Conservation (phyloP, 2,329 filamentous ascomycete genomes). For the Talaromyces sp. region DNA sequence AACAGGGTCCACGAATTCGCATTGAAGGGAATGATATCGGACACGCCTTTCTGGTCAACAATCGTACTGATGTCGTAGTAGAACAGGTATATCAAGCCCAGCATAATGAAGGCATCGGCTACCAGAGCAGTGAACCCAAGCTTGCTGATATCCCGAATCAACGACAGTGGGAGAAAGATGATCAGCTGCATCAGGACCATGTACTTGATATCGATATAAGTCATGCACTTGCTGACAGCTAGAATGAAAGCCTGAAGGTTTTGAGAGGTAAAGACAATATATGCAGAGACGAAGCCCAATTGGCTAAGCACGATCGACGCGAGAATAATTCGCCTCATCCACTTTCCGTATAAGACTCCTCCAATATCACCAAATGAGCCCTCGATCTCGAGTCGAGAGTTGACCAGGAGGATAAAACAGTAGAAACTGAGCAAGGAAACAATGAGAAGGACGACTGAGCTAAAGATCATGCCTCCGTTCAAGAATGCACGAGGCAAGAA, state of each 20-base stretch:
- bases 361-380: constrained; percentile 99
- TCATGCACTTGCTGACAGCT: constrained; percentile 82
- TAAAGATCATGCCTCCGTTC: constrained; percentile 97
- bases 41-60: constrained; percentile 62
- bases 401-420: constrained; percentile 91
- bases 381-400: constrained; percentile 75
- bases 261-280: constrained; percentile 94
- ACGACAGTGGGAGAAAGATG: constrained; percentile 88
- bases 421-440: constrained; percentile 90
- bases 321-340: constrained; percentile 83
- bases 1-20: constrained; percentile 90
- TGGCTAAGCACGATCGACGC: constrained; percentile 91
- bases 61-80: constrained; percentile 92
- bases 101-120: constrained; percentile 88
- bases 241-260: constrained; percentile 93
- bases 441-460: constrained; percentile 78
- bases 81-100: constrained; percentile 88
- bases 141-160: constrained; percentile 95
- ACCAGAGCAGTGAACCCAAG: constrained; percentile 91
- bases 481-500: constrained; percentile 56
- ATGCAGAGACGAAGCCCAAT: constrained; percentile 88
- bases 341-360: constrained; percentile 81
- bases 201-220: constrained; percentile 77
- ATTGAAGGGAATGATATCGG: constrained; percentile 90
- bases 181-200: constrained; percentile 93